Conservation (phyloP, 345 rosid species). For the Acer campestre region DNA sequence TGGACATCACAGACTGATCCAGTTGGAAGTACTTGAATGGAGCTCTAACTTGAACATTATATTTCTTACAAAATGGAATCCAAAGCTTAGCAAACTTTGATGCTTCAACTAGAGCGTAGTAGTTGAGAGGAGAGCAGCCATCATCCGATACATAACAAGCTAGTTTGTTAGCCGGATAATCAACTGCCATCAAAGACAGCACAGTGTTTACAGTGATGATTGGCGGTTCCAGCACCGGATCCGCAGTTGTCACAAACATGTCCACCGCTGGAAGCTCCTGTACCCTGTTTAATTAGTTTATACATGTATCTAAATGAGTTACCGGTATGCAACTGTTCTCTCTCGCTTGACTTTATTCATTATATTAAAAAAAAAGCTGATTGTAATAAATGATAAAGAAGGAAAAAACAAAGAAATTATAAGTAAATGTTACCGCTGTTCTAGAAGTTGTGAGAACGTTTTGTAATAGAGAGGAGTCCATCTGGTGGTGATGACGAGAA, state of each 20-base stretch:
- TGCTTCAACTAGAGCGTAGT: slow-evolving; percentile 61
- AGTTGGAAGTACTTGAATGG: slow-evolving; percentile 60
- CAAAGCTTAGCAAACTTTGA: slow-evolving; percentile 62
- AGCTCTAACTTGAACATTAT: slow-evolving; percentile 53
- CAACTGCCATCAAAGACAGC: slow-evolving; percentile 50
- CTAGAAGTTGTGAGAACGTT: slow-evolving; percentile 49
- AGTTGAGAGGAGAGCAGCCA: slow-evolving; percentile 59
- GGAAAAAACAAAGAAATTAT: neutral
- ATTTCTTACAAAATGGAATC: slow-evolving; percentile 72
- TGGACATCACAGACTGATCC: neutral
- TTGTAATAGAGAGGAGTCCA: slow-evolving; percentile 54
- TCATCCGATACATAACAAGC: slow-evolving; percentile 59
- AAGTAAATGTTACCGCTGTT: slow-evolving; percentile 30
- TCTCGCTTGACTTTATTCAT: too few species aligned
- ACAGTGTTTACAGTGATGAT: slow-evolving; percentile 52
- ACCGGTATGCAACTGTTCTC: too few species aligned
- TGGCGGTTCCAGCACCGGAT: slow-evolving; percentile 48
- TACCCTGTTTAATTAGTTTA: slow-evolving; percentile 26
- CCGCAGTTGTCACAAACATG: slow-evolving; percentile 59
- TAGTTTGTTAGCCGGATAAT: slow-evolving; percentile 43
- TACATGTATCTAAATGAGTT: neutral
- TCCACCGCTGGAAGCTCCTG: slow-evolving; percentile 59
- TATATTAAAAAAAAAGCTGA: neutral
- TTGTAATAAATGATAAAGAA: neutral
- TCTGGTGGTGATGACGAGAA: slow-evolving; percentile 41